phyloP scores from a whole-genome alignment of 805 yeast genomes.

The Wickerhamiella spandovensis region DNA sequence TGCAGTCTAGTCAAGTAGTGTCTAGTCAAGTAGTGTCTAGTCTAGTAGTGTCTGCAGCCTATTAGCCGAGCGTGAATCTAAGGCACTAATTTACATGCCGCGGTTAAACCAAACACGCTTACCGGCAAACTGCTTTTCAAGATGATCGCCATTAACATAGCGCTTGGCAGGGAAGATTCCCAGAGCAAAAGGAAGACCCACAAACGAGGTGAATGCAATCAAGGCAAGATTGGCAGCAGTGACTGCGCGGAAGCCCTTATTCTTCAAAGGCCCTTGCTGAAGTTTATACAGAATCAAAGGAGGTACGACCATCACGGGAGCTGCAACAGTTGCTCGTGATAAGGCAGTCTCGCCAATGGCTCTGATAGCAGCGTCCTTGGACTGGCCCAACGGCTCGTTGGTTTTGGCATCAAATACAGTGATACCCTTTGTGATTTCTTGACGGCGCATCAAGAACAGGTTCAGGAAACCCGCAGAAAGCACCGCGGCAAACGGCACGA shows the following conservation, averaged over 20 bases:
- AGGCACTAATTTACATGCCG: slow-evolving; percentile 86
- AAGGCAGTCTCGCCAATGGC: slow-evolving; percentile 98
- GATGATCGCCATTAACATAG: slow-evolving; percentile 37
- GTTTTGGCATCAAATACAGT: slow-evolving; percentile 28
- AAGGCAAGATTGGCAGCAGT: slow-evolving; percentile 71
- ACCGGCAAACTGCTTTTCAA: slow-evolving; percentile 53
- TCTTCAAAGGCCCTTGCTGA: slow-evolving; percentile 56
- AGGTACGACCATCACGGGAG: slow-evolving; percentile 95
- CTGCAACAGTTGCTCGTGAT: slow-evolving; percentile 86
- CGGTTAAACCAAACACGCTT: slow-evolving; percentile 76
- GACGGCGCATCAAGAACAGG: slow-evolving; percentile 92
- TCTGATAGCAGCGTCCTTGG: slow-evolving; percentile 73
- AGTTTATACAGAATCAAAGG: slow-evolving; percentile 70
- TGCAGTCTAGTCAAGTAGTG: too few relatives aligned
- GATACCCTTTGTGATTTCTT: slow-evolving; percentile 59
- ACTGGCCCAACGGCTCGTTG: slow-evolving; percentile 39
- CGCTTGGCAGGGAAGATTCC: slow-evolving; percentile 92
- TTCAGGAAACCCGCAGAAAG: slow-evolving; percentile 94
- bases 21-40: too few relatives aligned
- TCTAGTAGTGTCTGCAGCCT: too few relatives aligned
- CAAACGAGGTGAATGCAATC: slow-evolving; percentile 72
- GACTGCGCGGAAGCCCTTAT: slow-evolving; percentile 51
- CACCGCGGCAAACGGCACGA: slow-evolving; percentile 97
- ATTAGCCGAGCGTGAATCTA: too few relatives aligned
- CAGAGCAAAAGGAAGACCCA: slow-evolving; percentile 84